Evolutionary conservation across 2,329 filamentous ascomycete genomes (phyloP).

Genomic region (Fusarium nygamai): DNA sequence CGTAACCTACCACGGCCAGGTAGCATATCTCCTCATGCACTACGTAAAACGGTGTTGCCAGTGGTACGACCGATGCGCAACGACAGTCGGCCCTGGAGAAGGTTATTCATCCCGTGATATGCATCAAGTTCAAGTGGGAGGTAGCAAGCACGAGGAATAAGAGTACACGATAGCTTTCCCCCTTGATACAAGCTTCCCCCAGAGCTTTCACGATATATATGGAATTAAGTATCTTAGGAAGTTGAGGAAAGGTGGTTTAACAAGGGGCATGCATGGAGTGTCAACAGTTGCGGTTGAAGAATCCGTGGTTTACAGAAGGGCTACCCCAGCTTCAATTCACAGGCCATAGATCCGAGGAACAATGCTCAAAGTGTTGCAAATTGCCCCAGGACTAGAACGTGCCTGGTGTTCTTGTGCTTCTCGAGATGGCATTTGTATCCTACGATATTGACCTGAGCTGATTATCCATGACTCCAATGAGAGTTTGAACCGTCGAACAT

Average conservation of each 20-base stretch:
- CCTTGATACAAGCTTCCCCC: not conserved
- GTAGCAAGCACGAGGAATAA: not conserved
- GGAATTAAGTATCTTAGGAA: too few relatives aligned
- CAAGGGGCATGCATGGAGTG: not conserved
- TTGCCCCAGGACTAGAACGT: not conserved
- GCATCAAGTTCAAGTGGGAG: not conserved
- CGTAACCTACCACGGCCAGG: not conserved
- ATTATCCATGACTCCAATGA: not conserved
- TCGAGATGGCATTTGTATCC: not conserved
- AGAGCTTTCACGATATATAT: not conserved
- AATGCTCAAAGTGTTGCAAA: not conserved
- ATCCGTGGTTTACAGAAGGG: not conserved
- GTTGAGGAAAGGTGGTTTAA: not conserved
- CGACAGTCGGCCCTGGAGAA: too few relatives aligned
- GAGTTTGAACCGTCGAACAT: not conserved
- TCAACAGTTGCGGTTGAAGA: not conserved
- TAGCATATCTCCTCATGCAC: not conserved
- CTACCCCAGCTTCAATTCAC: not conserved
- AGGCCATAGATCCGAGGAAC: not conserved
- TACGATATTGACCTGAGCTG: not conserved
- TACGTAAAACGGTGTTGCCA: not conserved
- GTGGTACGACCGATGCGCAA: not conserved
- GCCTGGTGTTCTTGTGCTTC: not conserved
- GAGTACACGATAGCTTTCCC: not conserved
- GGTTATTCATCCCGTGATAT: not conserved